Evolutionary conservation across 352 stramenopile genomes (phyloP), one percentile per base, ranked within the genome.

Genomic region (Phytophthora constricta): DNA sequence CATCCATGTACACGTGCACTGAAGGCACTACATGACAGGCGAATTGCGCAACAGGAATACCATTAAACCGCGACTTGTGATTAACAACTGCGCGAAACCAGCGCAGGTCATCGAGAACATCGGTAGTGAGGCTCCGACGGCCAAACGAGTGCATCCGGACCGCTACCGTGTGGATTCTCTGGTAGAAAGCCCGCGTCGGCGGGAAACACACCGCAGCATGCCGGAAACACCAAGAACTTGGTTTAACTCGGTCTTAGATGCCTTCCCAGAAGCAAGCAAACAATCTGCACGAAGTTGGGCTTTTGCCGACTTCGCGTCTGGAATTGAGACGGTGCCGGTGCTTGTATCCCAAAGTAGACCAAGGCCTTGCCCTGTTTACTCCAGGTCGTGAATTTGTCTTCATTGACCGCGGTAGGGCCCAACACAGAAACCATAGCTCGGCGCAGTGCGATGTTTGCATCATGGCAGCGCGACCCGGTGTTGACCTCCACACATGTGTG

Each of bases 401-500:
- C 51, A 10, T 68, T 68, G 16, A 62, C 34, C 1, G 31, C 60
- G 7, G 5, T 25, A 2, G 51, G 60, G 4, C 43, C 50, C 0
- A 76, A 57, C 0, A 76, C 53, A 3, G 25, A 28, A 1, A 31
- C 14, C 58, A 71, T 68, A 3, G 62, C 52, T 9, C 14, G 13
- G 0, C 58, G 62, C 0, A 68, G 58, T 0, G 62, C 34, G 5
- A 58, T 16, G 17, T 68, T 53, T 2, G 60, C 67, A 0, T 71
- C 67, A 0, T 33, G 0, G 19, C 57, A 59, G 3, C 67, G 45
- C 2, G 39, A 48, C 2, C 52, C 68, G 0, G 43, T 54, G 17
- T 65, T 62, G 0, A 62, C 20, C 39, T 76, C 61, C 7, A 65
- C 53, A 13, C 52, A 68, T 1, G 27, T 68, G 42, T 75, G 67